Conservation (phyloP, 164 flowering plant genomes). For the Cinnamomum micranthum region DNA sequence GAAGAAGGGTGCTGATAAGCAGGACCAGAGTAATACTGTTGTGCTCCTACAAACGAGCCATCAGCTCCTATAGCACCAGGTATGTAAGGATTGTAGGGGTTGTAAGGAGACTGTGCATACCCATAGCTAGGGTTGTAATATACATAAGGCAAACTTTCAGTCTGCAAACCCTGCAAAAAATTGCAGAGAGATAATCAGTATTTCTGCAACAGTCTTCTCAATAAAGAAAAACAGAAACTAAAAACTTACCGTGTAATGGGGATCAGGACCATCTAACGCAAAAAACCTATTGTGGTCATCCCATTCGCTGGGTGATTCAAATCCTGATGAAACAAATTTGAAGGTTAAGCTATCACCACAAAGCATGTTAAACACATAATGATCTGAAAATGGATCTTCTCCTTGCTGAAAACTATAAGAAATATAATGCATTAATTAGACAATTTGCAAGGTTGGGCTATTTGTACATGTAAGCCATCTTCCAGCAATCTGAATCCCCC, state of each 20-base stretch:
- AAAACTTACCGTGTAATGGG: conserved; percentile 57
- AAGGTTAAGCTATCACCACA: not conserved
- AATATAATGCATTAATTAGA: not conserved
- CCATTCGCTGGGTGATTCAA: conserved; percentile 69
- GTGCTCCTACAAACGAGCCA: conserved; percentile 51
- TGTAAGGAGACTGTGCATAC: conserved; percentile 75
- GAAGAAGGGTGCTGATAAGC: conserved; percentile 46
- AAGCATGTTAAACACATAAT: not conserved
- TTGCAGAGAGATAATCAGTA: not conserved
- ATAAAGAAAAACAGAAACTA: too few species aligned
- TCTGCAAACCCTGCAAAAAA: conserved; percentile 59
- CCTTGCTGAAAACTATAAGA: not conserved
- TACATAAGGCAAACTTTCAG: conserved; percentile 70
- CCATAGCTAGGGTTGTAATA: conserved; percentile 79
- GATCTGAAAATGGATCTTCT: too few species aligned
- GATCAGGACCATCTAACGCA: conserved; percentile 68
- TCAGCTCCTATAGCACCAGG: conserved; percentile 79
- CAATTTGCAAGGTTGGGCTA: not conserved
- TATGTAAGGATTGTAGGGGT: conserved; percentile 84
- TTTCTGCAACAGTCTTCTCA: not conserved
- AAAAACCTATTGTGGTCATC: conserved; percentile 69
- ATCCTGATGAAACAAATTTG: conserved; percentile 33
- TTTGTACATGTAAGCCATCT: too few species aligned
- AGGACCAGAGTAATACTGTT: conserved; percentile 50
- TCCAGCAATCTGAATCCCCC: too few species aligned